These are phyloP conservation scores for Colletotrichum tabaci DNA, from an alignment of 2,329 filamentous ascomycete species.

Conservation along the genomic window DNA sequence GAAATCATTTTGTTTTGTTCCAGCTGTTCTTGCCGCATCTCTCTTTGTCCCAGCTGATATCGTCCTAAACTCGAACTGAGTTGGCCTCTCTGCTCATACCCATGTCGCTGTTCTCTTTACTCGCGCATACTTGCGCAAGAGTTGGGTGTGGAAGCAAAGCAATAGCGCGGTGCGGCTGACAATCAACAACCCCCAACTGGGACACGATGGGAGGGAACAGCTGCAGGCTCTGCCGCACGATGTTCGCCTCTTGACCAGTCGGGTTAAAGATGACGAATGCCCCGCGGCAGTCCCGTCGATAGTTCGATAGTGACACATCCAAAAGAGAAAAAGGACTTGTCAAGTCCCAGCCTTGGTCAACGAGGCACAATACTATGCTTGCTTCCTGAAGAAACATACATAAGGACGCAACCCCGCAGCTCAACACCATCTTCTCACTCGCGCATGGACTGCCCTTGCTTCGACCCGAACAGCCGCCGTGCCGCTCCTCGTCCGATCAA, in stretches of 20 bases:
- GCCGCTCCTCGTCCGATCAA: constrained; percentile 13
- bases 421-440: not conserved
- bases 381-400: not conserved
- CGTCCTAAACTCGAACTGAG: too few relatives aligned
- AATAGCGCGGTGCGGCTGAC: constrained; percentile 10
- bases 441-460: constrained; percentile 17
- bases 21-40: too few relatives aligned
- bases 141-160: not conserved
- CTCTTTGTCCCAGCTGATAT: too few relatives aligned
- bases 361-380: not conserved
- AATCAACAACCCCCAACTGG: not conserved
- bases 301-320: not conserved
- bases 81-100: too few relatives aligned
- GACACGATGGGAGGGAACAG: not conserved
- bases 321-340: not conserved
- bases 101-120: too few relatives aligned
- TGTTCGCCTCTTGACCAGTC: not conserved
- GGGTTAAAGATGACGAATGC: not conserved
- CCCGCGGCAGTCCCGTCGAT: constrained; percentile 1
- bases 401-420: constrained; percentile 19
- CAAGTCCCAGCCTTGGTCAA: not conserved
- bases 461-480: not conserved
- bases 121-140: not conserved
- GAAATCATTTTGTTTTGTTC: too few relatives aligned
- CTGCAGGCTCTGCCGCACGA: not conserved